A percentile compares a stretch with the other conserved stretches of the same genome.
Conservation (phyloP, 352 stramenopile genomes). For the Phytophthora boehmeriae region DNA sequence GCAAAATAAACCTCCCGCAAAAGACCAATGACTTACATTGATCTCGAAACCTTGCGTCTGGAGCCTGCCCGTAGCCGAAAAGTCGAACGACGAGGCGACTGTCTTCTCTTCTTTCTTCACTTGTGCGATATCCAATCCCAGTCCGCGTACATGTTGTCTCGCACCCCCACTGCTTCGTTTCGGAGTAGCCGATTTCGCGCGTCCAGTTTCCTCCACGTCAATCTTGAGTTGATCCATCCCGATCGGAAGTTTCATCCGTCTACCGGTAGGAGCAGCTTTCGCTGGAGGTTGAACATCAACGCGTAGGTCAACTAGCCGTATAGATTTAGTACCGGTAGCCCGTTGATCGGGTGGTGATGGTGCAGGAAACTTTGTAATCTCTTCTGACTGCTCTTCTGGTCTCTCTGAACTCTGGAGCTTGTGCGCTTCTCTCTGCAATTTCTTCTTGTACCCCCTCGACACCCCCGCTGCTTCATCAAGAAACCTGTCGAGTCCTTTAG, state of each 20-base stretch:
- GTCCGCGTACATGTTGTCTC: constrained; percentile 44
- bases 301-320: constrained; percentile 52
- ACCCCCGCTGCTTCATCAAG: constrained; percentile 52
- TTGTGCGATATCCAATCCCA: constrained; percentile 72
- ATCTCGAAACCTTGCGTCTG: constrained; percentile 89
- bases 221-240: constrained; percentile 51
- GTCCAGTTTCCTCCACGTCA: constrained; percentile 39
- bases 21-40: constrained; percentile 50
- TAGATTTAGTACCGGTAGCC: constrained; percentile 23
- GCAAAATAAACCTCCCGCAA: not conserved
- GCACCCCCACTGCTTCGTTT: constrained; percentile 23
- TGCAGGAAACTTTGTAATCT: constrained; percentile 8
- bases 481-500: constrained; percentile 51
- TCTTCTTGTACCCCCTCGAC: constrained; percentile 81
- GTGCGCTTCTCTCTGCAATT: constrained; percentile 75
- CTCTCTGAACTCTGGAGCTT: constrained; percentile 51
- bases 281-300: constrained; percentile 49
- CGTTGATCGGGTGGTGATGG: constrained; percentile 13
- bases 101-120: constrained; percentile 65
- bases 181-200: constrained; percentile 12
- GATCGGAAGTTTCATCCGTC: constrained; percentile 34
- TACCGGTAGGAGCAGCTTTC: not conserved
- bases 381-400: constrained; percentile 2
- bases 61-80: constrained; percentile 71
- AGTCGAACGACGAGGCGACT: constrained; percentile 79